Percentiles rank a stretch among this genome's conserved stretches.
Conservation (phyloP, 108 stramenopile genomes). For the Epithemia pelagica region DNA sequence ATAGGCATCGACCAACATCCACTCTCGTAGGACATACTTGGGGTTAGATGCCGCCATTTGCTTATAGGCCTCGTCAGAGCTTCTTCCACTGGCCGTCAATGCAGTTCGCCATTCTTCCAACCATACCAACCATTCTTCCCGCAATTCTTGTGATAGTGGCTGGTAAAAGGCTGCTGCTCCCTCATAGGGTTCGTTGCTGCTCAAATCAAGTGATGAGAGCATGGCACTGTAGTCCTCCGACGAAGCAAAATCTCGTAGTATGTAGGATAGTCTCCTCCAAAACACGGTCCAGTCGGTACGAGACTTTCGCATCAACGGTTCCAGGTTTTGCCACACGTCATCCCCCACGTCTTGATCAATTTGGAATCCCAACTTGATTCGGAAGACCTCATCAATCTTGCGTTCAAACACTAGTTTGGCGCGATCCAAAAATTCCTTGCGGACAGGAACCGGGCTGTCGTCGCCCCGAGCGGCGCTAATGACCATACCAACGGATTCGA, state of each 20-base stretch:
- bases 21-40: conserved; percentile 75
- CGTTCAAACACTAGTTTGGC: conserved; percentile 53
- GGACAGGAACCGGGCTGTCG: conserved; percentile 23
- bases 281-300: conserved; percentile 82
- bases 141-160: conserved; percentile 28
- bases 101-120: conserved; percentile 60
- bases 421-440: conserved; percentile 31
- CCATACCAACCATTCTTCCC: conserved; percentile 40
- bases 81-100: conserved; percentile 12
- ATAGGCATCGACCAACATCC: conserved; percentile 88
- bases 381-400: conserved; percentile 37
- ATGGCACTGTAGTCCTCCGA: conserved; percentile 53
- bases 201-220: conserved; percentile 37
- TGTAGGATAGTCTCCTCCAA: conserved; percentile 65
- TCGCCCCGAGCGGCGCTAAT: conserved; percentile 46
- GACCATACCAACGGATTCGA: conserved; percentile 62
- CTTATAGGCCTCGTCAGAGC: conserved; percentile 22
- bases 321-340: conserved; percentile 56
- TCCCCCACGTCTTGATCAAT: conserved; percentile 39
- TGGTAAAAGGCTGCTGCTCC: conserved; percentile 60
- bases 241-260: conserved; percentile 43
- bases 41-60: conserved; percentile 62
- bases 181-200: conserved; percentile 10
- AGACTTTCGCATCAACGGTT: conserved; percentile 35
- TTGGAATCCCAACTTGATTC: conserved; percentile 58